phyloP scores from a whole-genome alignment of 805 yeast species.

The Barnettozyma vustinii region DNA sequence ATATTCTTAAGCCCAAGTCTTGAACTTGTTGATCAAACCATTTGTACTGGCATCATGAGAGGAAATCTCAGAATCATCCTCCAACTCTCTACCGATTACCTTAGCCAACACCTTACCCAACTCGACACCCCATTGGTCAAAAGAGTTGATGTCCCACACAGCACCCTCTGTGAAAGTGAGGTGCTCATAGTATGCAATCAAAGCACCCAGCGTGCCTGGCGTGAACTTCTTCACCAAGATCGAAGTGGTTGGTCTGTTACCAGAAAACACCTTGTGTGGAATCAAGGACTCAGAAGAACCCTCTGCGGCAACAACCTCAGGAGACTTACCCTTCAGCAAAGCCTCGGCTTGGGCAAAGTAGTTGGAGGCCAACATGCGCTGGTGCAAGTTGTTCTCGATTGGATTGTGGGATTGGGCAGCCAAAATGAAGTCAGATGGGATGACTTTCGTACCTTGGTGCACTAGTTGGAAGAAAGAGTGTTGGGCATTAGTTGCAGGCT shows the following conservation, averaged over 20 bases:
- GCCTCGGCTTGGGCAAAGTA: constrained; percentile 99
- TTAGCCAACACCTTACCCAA: constrained; percentile 97
- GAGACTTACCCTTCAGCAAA: constrained; percentile 90
- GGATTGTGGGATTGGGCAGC: constrained; percentile 99
- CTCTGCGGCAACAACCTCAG: constrained; percentile 77
- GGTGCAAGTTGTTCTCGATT: constrained; percentile 88
- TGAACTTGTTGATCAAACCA: constrained; percentile 92
- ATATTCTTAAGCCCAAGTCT: constrained; percentile 52
- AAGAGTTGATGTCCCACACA: constrained; percentile 98
- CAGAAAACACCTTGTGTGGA: constrained; percentile 95
- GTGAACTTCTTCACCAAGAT: constrained; percentile 93
- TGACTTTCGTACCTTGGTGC: constrained; percentile 97
- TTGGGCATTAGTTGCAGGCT: constrained; percentile 98
- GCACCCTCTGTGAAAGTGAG: constrained; percentile 98
- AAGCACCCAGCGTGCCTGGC: constrained; percentile 92
- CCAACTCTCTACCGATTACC: constrained; percentile 87
- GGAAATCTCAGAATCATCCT: constrained; percentile 47
- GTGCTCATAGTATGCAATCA: constrained; percentile 97
- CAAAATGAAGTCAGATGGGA: constrained; percentile 93
- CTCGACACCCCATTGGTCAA: constrained; percentile 99
- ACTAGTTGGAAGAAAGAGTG: constrained; percentile 99
- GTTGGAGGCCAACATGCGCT: constrained; percentile 97
- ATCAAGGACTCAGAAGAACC: constrained; percentile 82
- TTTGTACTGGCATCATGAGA: constrained; percentile 89
- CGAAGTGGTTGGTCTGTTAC: constrained; percentile 98